Evolutionary conservation across 768 basidiomycete species (phyloP).

Genomic region (Boletus huronensis): DNA sequence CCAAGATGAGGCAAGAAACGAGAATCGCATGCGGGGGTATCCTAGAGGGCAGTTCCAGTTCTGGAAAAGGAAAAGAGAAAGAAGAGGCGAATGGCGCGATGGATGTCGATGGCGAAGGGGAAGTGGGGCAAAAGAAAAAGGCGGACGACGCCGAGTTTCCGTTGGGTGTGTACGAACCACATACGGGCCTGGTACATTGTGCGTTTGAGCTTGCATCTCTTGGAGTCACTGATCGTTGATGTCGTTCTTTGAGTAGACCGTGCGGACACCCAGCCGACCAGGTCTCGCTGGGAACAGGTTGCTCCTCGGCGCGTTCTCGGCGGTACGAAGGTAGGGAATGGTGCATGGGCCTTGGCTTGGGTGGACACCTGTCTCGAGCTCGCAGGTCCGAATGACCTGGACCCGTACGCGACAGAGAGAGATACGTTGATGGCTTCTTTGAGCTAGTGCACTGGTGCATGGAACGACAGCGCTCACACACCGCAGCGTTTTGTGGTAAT

Average conservation of each 20-base stretch:
- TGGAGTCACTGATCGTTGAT: slow-evolving; percentile 3
- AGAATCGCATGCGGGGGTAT: slow-evolving; percentile 51
- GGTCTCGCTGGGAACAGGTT: slow-evolving; percentile 55
- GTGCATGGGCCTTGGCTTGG: slow-evolving; percentile 80
- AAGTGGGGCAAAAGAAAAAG: slow-evolving; percentile 23
- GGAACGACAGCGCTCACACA: neutral
- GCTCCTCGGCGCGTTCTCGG: slow-evolving; percentile 56
- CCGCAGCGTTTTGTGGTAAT: slow-evolving; percentile 2
- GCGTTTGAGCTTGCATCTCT: slow-evolving; percentile 27
- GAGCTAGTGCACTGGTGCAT: slow-evolving; percentile 1
- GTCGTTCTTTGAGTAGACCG: slow-evolving; percentile 49
- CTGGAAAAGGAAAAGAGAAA: slow-evolving; percentile 32
- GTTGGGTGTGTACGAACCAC: slow-evolving; percentile 78
- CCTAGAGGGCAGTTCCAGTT: slow-evolving; percentile 32
- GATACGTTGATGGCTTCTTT: slow-evolving; percentile 13
- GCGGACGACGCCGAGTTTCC: slow-evolving; percentile 40
- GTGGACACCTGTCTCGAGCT: slow-evolving; percentile 54
- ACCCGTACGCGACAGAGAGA: slow-evolving; percentile 21
- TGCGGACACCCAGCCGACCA: slow-evolving; percentile 72
- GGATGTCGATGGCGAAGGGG: slow-evolving; percentile 29
- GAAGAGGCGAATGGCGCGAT: slow-evolving; percentile 30
- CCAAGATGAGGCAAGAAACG: slow-evolving; percentile 52
- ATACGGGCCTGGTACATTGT: slow-evolving; percentile 75
- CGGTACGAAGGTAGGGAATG: slow-evolving; percentile 71
- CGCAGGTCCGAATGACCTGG: slow-evolving; percentile 19